phyloP scores from a whole-genome alignment of 2,329 filamentous ascomycete species.

The Beauveria australis region DNA sequence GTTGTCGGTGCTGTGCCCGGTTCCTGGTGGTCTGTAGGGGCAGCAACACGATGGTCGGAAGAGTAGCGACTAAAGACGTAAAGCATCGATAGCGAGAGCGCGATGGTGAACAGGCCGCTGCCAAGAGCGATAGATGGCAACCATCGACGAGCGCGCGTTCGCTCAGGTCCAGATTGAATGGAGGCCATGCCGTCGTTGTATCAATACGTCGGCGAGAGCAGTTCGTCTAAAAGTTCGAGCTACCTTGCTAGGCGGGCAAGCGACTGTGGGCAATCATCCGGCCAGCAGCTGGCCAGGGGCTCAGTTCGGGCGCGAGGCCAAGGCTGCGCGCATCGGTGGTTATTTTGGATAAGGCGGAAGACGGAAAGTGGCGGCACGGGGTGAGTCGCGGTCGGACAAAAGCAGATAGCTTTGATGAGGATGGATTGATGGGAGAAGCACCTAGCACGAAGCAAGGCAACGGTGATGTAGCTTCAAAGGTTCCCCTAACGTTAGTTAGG shows the following conservation, averaged over 20 bases:
- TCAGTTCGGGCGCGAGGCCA: not conserved
- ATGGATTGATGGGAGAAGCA: not conserved
- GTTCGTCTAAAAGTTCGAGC: not conserved
- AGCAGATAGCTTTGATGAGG: not conserved
- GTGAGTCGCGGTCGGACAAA: not conserved
- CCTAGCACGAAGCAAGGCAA: too few relatives aligned
- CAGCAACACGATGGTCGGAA: not conserved
- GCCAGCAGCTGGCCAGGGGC: not conserved
- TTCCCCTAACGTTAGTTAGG: too few relatives aligned
- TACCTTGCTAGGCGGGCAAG: not conserved
- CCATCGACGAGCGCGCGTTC: not conserved
- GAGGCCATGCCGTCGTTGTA: not conserved
- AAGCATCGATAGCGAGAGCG: constrained; percentile 1
- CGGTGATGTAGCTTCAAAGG: too few relatives aligned
- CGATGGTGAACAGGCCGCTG: constrained; percentile 1
- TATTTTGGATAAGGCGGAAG: not conserved
- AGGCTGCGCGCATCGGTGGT: not conserved
- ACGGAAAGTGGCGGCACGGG: not conserved
- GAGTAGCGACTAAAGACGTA: constrained; percentile 1
- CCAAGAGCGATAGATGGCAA: not conserved
- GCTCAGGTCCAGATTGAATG: not conserved
- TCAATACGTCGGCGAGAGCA: not conserved
- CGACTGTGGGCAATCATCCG: not conserved
- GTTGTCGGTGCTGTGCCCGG: not conserved
- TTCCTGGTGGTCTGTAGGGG: not conserved